Percentiles rank a stretch among this genome's conserved stretches.
Conservation (phyloP, 768 basidiomycete species). For the Trametes meyenii region DNA sequence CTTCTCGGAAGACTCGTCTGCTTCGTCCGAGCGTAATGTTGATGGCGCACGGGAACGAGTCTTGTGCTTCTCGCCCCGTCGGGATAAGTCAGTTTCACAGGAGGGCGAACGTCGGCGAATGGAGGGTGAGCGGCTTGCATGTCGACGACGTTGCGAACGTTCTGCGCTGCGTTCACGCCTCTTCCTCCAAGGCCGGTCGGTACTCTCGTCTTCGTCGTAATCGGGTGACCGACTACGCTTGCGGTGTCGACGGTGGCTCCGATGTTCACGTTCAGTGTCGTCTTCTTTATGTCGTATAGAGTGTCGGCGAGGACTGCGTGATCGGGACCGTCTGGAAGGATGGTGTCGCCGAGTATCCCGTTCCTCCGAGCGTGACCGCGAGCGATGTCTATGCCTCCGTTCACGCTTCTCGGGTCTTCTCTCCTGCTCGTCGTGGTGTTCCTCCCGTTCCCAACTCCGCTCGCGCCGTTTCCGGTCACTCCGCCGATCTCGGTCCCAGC, state of each 20-base stretch:
- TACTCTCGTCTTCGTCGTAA: conserved; percentile 7
- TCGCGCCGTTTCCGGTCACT: conserved; percentile 47
- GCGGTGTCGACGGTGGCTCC: conserved; percentile 11
- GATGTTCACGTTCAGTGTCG: conserved; percentile 10
- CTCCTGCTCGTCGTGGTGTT: conserved; percentile 33
- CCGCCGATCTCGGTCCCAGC: conserved; percentile 52
- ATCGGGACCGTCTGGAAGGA: conserved; percentile 7
- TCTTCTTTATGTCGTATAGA: conserved; percentile 11
- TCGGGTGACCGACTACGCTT: conserved; percentile 19
- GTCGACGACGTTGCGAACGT: conserved; percentile 10
- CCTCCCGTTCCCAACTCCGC: conserved; percentile 51
- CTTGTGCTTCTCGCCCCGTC: neutral
- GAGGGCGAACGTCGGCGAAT: conserved; percentile 5
- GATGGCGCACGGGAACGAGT: neutral
- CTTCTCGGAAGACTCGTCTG: neutral
- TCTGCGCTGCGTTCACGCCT: conserved; percentile 9
- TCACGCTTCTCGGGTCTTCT: conserved; percentile 37
- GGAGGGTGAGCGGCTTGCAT: neutral
- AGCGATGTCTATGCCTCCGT: conserved; percentile 28
- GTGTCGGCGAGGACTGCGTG: conserved; percentile 2
- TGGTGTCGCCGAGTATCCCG: conserved; percentile 14
- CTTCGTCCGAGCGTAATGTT: conserved; percentile 1
- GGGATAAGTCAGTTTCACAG: neutral
- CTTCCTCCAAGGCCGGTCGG: conserved; percentile 12
- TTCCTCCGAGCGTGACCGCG: conserved; percentile 33